These are phyloP conservation scores for Phlebiopsis gigantea DNA, from an alignment of 768 basidiomycete species.

Conservation along the genomic window DNA sequence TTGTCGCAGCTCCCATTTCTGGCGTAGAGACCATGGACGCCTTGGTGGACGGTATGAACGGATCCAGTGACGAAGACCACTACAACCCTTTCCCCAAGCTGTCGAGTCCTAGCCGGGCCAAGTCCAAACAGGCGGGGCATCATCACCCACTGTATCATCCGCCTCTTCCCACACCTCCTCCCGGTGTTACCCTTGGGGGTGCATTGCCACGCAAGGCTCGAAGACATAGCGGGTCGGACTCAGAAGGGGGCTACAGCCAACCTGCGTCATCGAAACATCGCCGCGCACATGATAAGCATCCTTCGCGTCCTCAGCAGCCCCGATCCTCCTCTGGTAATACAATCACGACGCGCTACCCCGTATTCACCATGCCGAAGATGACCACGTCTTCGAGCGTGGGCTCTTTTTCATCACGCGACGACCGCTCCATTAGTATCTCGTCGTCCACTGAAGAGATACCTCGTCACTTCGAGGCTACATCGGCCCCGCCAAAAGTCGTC, in stretches of 20 bases:
- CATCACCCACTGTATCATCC: conserved; percentile 80
- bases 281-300: conserved; percentile 1
- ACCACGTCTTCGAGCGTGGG: conserved; percentile 1
- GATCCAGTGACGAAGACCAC: conserved; percentile 50
- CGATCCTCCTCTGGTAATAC: conserved; percentile 13
- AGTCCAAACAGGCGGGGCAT: conserved; percentile 46
- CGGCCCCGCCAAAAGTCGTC: conserved; percentile 34
- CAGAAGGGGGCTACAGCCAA: conserved; percentile 41
- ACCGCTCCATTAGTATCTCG: background rate
- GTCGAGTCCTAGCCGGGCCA: conserved; percentile 38
- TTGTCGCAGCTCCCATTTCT: conserved; percentile 71
- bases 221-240: conserved; percentile 42
- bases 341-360: conserved; percentile 6
- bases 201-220: conserved; percentile 19
- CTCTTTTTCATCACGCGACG: conserved; percentile 1
- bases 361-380: conserved; percentile 1
- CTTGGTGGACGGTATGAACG: conserved; percentile 86
- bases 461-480: background rate
- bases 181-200: conserved; percentile 65
- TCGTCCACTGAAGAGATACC: conserved; percentile 10
- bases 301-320: background rate
- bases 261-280: background rate
- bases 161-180: conserved; percentile 78
- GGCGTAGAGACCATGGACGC: conserved; percentile 89
- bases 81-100: conserved; percentile 26